Percentiles rank a stretch among this genome's conserved stretches.
Evolutionary conservation across 768 basidiomycete genomes (phyloP).

Genomic region (Rhizopogon sp.): DNA sequence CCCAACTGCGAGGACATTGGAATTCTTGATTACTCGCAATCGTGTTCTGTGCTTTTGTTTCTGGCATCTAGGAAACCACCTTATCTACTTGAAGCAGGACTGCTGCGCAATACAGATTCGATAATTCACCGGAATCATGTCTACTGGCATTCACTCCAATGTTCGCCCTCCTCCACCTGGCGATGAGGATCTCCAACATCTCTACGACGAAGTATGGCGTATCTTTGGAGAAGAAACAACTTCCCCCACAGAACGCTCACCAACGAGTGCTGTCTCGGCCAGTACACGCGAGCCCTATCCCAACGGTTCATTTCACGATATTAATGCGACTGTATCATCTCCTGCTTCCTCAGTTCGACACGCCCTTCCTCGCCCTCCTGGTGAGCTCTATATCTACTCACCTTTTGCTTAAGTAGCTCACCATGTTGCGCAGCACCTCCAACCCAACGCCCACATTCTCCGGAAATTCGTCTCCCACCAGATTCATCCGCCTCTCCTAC

Average conservation of each 20-base stretch:
- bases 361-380: constrained; percentile 17
- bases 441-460: constrained; percentile 12
- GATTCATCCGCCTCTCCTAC: constrained; percentile 24
- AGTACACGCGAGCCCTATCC: constrained; percentile 14
- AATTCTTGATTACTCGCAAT: not conserved
- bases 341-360: constrained; percentile 9
- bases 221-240: constrained; percentile 50
- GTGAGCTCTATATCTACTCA: constrained; percentile 12
- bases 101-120: not conserved
- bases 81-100: not conserved
- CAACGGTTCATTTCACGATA: constrained; percentile 17
- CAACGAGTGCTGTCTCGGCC: constrained; percentile 11
- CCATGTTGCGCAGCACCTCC: not conserved
- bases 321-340: constrained; percentile 6
- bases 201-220: constrained; percentile 74
- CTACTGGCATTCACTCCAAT: constrained; percentile 26
- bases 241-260: constrained; percentile 27
- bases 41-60: not conserved
- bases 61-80: no score
- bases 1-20: no score
- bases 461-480: constrained; percentile 15
- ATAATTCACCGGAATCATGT: constrained; percentile 24
- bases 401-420: not conserved
- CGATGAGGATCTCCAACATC: constrained; percentile 67
- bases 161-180: constrained; percentile 39